A percentile compares a stretch with the other conserved stretches of the same genome.
phyloP scores from a whole-genome alignment of 352 stramenopile genomes.

The Blastocystis sp. region DNA sequence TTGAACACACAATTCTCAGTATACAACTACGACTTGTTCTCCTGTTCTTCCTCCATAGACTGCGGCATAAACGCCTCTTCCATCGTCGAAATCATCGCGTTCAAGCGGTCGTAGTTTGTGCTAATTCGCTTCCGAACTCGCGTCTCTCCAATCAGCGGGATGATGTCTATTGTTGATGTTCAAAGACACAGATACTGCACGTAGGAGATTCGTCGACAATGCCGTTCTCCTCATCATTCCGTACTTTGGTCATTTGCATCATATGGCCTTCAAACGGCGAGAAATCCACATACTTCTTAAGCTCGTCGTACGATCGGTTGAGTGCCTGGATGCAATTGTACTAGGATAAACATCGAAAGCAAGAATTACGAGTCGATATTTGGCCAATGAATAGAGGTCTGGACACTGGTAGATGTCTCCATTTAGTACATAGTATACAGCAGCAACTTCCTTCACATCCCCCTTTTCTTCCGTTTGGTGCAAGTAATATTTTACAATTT shows the following conservation, averaged over 20 bases:
- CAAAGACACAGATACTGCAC: background rate
- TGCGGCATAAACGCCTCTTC: background rate
- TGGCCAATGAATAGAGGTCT: conserved; percentile 16
- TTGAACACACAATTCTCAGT: background rate
- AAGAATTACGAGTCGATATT: background rate
- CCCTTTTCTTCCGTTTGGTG: background rate
- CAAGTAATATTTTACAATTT: conserved; percentile 16
- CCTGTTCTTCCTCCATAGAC: background rate
- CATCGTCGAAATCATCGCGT: conserved; percentile 39
- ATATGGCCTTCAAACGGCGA: background rate
- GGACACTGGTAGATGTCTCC: conserved; percentile 45
- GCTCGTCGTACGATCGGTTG: background rate
- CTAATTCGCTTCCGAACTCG: background rate
- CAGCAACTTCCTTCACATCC: background rate
- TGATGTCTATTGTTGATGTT: background rate
- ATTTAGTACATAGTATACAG: conserved; percentile 26
- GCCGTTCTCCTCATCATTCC: background rate
- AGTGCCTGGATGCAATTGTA: conserved; percentile 35
- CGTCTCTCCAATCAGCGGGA: conserved; percentile 15
- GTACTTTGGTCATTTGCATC: background rate
- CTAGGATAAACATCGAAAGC: background rate
- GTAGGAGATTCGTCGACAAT: background rate
- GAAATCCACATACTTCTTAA: background rate
- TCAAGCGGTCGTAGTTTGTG: background rate
- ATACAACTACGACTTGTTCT: background rate